A percentile compares a stretch with the other conserved stretches of the same genome.
phyloP scores from a whole-genome alignment of 78 protist genomes.

The Dictyostelium discoideum region DNA sequence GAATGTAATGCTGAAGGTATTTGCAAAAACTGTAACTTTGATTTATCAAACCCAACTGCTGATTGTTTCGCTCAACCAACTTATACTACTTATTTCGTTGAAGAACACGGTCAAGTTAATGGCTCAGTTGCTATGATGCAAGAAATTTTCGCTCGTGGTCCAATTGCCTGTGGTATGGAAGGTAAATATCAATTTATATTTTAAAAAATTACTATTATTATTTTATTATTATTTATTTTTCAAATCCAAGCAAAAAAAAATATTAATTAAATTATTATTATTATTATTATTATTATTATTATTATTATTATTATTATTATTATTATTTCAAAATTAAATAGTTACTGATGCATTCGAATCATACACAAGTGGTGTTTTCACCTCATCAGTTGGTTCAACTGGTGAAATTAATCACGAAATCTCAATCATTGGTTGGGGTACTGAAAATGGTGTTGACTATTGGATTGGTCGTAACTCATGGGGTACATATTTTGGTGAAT shows the following conservation, averaged over 20 bases:
- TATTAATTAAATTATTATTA: too few relatives aligned
- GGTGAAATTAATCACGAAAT: constrained; percentile 86
- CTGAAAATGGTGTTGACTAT: constrained; percentile 69
- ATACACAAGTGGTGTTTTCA: constrained; percentile 80
- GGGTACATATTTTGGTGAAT: constrained; percentile 73
- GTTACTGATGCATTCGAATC: constrained; percentile 52
- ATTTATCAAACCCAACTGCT: constrained; percentile 79
- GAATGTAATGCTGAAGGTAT: constrained; percentile 81
- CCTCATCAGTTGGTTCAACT: constrained; percentile 15
- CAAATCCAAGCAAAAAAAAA: too few relatives aligned
- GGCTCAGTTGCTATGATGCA: constrained; percentile 89
- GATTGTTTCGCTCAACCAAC: constrained; percentile 81
- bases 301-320: too few relatives aligned
- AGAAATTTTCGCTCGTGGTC: constrained; percentile 87
- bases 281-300: too few relatives aligned
- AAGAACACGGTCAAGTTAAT: constrained; percentile 89
- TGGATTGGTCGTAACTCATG: constrained; percentile 51
- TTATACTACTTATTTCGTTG: constrained; percentile 83
- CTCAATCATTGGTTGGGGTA: constrained; percentile 91
- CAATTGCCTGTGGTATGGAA: constrained; percentile 85
- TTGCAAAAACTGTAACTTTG: constrained; percentile 89
- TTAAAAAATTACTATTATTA: background rate
- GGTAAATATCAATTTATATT: background rate
- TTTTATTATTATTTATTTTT: too few relatives aligned
- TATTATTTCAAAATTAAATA: background rate